phyloP scores from a whole-genome alignment of 2,329 filamentous ascomycete species.

The Pyrenophora tritici-repentis region DNA sequence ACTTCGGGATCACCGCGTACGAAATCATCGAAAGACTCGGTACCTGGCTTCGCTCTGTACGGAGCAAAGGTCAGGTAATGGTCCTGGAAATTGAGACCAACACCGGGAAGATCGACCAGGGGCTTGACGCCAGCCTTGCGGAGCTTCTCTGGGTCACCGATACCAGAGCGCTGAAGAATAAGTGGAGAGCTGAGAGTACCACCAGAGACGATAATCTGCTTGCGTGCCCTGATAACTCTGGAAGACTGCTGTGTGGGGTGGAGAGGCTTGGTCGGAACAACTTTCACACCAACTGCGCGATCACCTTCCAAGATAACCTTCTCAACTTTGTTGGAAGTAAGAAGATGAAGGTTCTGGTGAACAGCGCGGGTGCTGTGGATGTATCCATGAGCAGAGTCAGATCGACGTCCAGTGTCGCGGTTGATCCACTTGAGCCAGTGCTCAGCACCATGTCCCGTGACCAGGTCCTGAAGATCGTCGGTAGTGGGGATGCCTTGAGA shows the following conservation, averaged over 20 bases:
- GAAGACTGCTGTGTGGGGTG: slow-evolving; percentile 58
- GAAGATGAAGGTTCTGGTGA: slow-evolving; percentile 72
- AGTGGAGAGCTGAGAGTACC: slow-evolving; percentile 75
- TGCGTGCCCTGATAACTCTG: slow-evolving; percentile 68
- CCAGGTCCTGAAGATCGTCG: slow-evolving; percentile 76
- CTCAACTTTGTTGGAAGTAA: slow-evolving; percentile 77
- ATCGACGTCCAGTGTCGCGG: slow-evolving; percentile 69
- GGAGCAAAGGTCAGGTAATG: slow-evolving; percentile 74
- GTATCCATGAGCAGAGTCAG: slow-evolving; percentile 77
- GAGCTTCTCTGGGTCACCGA: slow-evolving; percentile 74
- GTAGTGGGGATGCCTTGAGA: slow-evolving; percentile 75
- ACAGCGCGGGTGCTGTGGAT: slow-evolving; percentile 75
- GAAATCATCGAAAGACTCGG: slow-evolving; percentile 82
- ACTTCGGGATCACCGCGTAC: slow-evolving; percentile 72
- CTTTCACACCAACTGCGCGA: slow-evolving; percentile 71
- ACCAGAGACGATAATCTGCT: slow-evolving; percentile 74
- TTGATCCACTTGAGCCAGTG: slow-evolving; percentile 91
- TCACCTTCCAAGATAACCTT: slow-evolving; percentile 76
- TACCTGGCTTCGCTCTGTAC: slow-evolving; percentile 73
- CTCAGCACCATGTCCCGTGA: slow-evolving; percentile 71
- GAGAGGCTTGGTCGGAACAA: slow-evolving; percentile 72
- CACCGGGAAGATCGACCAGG: slow-evolving; percentile 71
- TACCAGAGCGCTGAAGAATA: slow-evolving; percentile 75
- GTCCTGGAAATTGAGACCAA: slow-evolving; percentile 78
- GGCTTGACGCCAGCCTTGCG: slow-evolving; percentile 70